phyloP scores from a whole-genome alignment of 768 basidiomycete genomes.

The Mycena rebaudengoi region DNA sequence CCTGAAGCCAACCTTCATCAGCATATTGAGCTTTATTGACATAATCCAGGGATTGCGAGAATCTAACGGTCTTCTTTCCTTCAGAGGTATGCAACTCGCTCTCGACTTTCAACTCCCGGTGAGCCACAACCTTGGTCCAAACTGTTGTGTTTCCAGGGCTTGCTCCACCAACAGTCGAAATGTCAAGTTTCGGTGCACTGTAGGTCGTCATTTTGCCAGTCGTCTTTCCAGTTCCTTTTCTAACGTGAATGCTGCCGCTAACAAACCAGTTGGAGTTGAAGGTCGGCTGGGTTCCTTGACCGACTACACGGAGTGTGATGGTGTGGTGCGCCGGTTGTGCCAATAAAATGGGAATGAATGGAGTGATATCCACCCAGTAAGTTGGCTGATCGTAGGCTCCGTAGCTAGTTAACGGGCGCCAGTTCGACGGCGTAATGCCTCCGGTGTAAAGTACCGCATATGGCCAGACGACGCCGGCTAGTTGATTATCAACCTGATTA shows the following conservation, averaged over 20 bases:
- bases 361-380: constrained; percentile 70
- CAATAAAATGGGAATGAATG: constrained; percentile 62
- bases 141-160: constrained; percentile 50
- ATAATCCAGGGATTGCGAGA: constrained; percentile 58
- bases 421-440: constrained; percentile 59
- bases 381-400: constrained; percentile 72
- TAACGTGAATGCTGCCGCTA: constrained; percentile 62
- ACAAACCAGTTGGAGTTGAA: constrained; percentile 72
- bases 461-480: constrained; percentile 63
- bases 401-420: constrained; percentile 67
- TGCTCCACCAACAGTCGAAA: constrained; percentile 49
- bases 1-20: constrained; percentile 48
- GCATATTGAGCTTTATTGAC: constrained; percentile 61
- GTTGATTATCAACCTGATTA: constrained; percentile 51
- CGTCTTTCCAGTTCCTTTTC: constrained; percentile 56
- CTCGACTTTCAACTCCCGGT: constrained; percentile 56
- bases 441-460: constrained; percentile 69
- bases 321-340: constrained; percentile 57
- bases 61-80: constrained; percentile 52
- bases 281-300: constrained; percentile 58
- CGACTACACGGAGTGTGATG: constrained; percentile 64
- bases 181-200: constrained; percentile 51
- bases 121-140: constrained; percentile 59
- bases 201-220: constrained; percentile 62
- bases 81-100: constrained; percentile 60